Evolutionary conservation across 2,329 filamentous ascomycete species (phyloP), one percentile per base, ranked within the genome.

Genomic region (Epichloe coenophiala): DNA sequence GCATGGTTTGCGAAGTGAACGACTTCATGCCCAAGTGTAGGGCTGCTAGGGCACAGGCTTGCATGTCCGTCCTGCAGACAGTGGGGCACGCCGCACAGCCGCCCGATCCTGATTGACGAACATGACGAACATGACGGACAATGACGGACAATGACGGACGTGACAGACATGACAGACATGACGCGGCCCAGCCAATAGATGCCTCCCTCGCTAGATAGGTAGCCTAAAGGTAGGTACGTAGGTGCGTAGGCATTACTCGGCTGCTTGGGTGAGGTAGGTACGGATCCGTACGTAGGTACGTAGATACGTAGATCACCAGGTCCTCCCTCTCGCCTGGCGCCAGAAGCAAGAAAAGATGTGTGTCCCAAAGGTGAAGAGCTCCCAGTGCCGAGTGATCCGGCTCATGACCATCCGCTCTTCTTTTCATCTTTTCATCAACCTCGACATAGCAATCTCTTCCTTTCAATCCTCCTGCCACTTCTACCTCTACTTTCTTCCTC

Each of bases 151-250:
- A 17, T 17, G 17, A 17, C 17, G 17, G 17, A 17, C 17, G 2
- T 17, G 17, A 17, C 17, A 2, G n/a, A n/a, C n/a, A n/a, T n/a
- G n/a, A n/a, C n/a, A 1, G 27, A 9, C 27, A 51, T 54, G 47
- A 51, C 54, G 54, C 51, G 54, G 51, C 50, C 55, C 35, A 48
- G 49, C 54, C 54, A 51, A 51, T 53, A 27, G 44, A 27, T 36
- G 13, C 9, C 13, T 11, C 27, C 27, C 3, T 31, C 27, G 27
- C 27, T 11, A 31, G 8, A 31, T 9, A 9, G 27, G 27, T 31
- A 31, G 8, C 27, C 27, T 31, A 31, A 31, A n/a, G n/a, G 17
- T 2, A 17, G 27, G 27, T 31, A 31, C 8, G 27, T 9, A 31
- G 7, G 6, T 21, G 19, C 19, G n/a, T n/a, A n/a, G n/a, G n/a